These are phyloP conservation scores for Aspergillus cavernicola DNA, from an alignment of 495 filamentous ascomycete species.

Conservation along the genomic window DNA sequence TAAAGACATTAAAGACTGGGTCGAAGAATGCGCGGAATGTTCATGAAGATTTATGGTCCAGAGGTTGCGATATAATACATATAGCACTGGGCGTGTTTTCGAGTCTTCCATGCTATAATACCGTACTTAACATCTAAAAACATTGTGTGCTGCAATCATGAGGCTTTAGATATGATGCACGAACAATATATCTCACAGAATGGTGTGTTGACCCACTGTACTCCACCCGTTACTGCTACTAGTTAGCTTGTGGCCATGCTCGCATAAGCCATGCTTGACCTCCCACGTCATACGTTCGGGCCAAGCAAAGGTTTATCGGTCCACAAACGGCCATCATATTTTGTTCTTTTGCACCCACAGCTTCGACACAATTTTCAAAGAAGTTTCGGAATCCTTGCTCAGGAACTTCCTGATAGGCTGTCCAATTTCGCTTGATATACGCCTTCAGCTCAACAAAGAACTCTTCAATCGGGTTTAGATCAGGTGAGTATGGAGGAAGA, in stretches of 20 bases:
- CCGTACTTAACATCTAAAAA: no score
- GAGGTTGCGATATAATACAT: background rate
- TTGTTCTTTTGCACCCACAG: slow-evolving; percentile 18
- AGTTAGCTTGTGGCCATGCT: no score
- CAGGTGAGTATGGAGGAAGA: slow-evolving; percentile 23
- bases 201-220: no score
- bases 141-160: no score
- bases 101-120: no score
- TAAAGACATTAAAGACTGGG: slow-evolving; percentile 25
- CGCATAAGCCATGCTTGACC: no score
- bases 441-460: slow-evolving; percentile 22
- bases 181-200: no score
- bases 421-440: slow-evolving; percentile 26
- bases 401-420: slow-evolving; percentile 29
- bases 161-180: no score
- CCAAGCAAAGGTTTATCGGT: no score
- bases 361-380: slow-evolving; percentile 23
- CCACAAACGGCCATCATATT: slow-evolving; percentile 24
- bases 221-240: no score
- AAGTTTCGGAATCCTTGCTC: slow-evolving; percentile 30
- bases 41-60: background rate
- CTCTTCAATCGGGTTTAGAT: slow-evolving; percentile 31
- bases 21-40: slow-evolving; percentile 13
- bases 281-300: no score
- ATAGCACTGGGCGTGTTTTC: no score